Evolutionary conservation across 2,329 filamentous ascomycete genomes (phyloP).

Genomic region (Monosporascus sp.): DNA sequence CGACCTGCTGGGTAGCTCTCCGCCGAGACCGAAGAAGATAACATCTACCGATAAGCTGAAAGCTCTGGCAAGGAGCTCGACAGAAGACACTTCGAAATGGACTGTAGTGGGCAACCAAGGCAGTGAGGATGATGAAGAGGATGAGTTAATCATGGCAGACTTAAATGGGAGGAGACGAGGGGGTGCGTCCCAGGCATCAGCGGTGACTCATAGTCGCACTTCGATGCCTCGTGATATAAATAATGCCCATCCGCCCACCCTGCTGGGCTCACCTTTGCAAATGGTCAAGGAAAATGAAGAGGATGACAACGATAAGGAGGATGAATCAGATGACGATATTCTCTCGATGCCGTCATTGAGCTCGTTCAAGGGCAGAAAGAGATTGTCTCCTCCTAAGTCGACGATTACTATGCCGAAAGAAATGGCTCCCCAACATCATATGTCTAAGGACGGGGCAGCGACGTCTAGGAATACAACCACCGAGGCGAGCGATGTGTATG

Average conservation of each 20-base stretch:
- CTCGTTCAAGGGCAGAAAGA: conserved; percentile 23
- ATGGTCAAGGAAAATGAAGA: conserved; percentile 9
- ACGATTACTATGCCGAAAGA: neutral
- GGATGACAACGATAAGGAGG: conserved; percentile 5
- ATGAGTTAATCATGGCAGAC: conserved; percentile 23
- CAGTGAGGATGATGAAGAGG: conserved; percentile 24
- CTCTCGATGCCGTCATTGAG: conserved; percentile 21
- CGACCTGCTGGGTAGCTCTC: conserved; percentile 24
- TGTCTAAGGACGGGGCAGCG: conserved; percentile 1
- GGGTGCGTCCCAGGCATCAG: conserved; percentile 3
- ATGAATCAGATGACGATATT: conserved; percentile 17
- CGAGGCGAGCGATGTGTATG: conserved; percentile 1
- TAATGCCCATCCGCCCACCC: conserved; percentile 9
- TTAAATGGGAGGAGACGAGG: conserved; percentile 9
- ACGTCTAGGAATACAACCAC: conserved; percentile 6
- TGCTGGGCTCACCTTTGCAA: conserved; percentile 5
- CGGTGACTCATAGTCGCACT: conserved; percentile 4
- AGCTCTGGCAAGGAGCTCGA: conserved; percentile 43
- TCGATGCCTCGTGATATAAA: conserved; percentile 10
- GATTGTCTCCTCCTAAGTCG: conserved; percentile 16
- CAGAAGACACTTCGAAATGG: conserved; percentile 49
- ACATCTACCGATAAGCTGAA: conserved; percentile 51
- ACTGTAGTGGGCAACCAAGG: conserved; percentile 34
- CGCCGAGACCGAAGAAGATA: conserved; percentile 44
- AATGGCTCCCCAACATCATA: conserved; percentile 1